Base-by-base conservation (phyloP, 345 rosid genomes). In the Salix dunnii region DNA sequence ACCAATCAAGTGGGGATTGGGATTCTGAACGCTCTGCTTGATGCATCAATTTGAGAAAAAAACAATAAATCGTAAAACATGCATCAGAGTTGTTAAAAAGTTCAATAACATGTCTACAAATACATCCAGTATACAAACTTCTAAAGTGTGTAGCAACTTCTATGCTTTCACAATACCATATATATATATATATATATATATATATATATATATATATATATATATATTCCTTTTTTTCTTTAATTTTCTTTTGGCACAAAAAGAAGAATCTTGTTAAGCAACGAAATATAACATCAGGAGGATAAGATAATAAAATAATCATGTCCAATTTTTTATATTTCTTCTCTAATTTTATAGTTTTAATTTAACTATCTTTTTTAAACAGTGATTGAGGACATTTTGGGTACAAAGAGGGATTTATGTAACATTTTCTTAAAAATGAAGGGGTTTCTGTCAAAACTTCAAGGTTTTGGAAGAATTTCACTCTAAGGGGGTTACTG, bases 1-100 rank as follows among this genome's bases (percentile, higher is more conserved):
- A 62, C 99, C 99, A 93, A 78, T 80, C 80, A 35, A 95, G 94
- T 23, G 96, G 87, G 14, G 74, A 70, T 75, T 87, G 89, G 28
- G 79, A 42, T 23, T 86, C 90, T 11, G 43, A 27, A 65, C 96
- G 93, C 67, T 93, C 99, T 94, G 79, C 14, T 67, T 42, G 74
- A 70, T 51, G 30, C 76, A 73, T 16, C 27, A 71, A 62, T 62
- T 31, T 72, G 77, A 74, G 31, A 31, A 36, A 23, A 5, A 75
- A 76, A 51, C 21, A 43, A 69, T 28, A 49, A 76, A 74, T 42
- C 69, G 33, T 20, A 62, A 28, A 53, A 65, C 38, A 27, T 49
- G 10, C 48, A 36, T 38, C 16, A 10, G 40, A 11, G 33, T 30
- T 55, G 46, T 51, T 17, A 40, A 21, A 12, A 71, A 61, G 63